Conservation (phyloP, 192 early-diverging fungal genomes). For the Chytriomyces confervae region DNA sequence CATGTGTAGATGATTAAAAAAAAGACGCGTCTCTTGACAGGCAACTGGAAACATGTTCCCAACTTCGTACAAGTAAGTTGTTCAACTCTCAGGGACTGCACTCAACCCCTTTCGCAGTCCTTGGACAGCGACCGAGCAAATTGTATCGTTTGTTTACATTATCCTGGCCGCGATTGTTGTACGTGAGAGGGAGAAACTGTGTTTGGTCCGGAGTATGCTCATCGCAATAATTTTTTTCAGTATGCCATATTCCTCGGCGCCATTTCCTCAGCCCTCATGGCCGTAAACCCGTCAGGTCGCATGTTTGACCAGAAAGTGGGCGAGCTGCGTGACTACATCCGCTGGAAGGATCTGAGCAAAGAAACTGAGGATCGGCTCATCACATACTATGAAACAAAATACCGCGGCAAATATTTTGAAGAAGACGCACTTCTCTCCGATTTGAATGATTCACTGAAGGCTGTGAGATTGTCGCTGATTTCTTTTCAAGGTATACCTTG, state of each 20-base stretch:
- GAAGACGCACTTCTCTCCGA: constrained; percentile 46
- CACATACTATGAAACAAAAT: constrained; percentile 51
- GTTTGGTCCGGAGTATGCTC: too few species aligned
- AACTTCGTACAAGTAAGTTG: too few species aligned
- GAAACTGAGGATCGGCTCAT: constrained; percentile 28
- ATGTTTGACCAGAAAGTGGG: constrained; percentile 21
- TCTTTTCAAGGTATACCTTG: too few species aligned
- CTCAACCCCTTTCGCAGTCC: neutral
- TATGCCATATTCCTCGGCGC: constrained; percentile 2
- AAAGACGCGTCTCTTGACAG: too few species aligned
- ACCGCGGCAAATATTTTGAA: constrained; percentile 54
- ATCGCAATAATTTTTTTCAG: too few species aligned
- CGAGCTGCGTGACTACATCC: constrained; percentile 54
- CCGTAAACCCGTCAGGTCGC: constrained; percentile 43
- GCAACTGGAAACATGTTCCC: too few species aligned
- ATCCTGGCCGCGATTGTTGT: constrained; percentile 11
- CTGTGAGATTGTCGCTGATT: too few species aligned
- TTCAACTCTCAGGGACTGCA: too few species aligned
- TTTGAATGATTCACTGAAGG: neutral
- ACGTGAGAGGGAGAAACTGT: neutral
- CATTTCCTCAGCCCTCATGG: constrained; percentile 34
- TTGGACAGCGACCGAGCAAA: constrained; percentile 9
- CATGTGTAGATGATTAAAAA: too few species aligned
- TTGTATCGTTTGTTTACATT: constrained; percentile 11
- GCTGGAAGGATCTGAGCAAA: constrained; percentile 41